Base-by-base conservation (phyloP, 352 stramenopile species). In the Lagenidium giganteum region DNA sequence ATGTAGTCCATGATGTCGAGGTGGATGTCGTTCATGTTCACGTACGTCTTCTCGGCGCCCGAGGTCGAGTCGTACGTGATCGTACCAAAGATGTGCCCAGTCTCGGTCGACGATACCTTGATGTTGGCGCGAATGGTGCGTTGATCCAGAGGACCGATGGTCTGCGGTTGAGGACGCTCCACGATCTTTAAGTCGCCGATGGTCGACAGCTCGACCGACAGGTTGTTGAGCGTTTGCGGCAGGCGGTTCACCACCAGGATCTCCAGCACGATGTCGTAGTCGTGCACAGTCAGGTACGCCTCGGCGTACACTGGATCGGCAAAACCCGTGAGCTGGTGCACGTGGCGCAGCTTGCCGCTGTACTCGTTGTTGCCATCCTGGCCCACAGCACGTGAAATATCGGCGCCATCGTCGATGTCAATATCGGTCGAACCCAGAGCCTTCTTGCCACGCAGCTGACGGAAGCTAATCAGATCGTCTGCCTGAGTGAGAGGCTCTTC, bases 1-100 rank as follows among this genome's bases (percentile, higher is more conserved):
- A 99, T 99, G 85, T 99, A 99, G 67, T 99, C 97, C 97, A 99
- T 99, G 42, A 99, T 99, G 61, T 99, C 96, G 51, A 99, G 82
- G 64, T 99, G 96, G 57, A 99, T 99, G 63, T 99, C 96, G 68
- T 99, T 99, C 46, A 99, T 64, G 67, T 99, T 98, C 47, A 99
- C 95, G 54, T 99, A 98, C 44, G 90, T 98, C 67, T 98, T 98
- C 57, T 99, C 95, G 42, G 96, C 94, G 18, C 81, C 79, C 30
- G 76, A 93, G 24, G 92, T 87, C 52, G 97, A 97, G 61, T 98
- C 95, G 65, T 99, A 99, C 27, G 99, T 95, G 66, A 99, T 99
- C 31, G 95, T 99, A 47, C 97, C 97, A 70, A 99, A 99, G 53
- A 99, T 99, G 71, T 99, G 95, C 13, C 97, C 96, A 16, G 96